Evolutionary conservation across 2,329 filamentous ascomycete species (phyloP).

Genomic region (Leptographium lundbergii): DNA sequence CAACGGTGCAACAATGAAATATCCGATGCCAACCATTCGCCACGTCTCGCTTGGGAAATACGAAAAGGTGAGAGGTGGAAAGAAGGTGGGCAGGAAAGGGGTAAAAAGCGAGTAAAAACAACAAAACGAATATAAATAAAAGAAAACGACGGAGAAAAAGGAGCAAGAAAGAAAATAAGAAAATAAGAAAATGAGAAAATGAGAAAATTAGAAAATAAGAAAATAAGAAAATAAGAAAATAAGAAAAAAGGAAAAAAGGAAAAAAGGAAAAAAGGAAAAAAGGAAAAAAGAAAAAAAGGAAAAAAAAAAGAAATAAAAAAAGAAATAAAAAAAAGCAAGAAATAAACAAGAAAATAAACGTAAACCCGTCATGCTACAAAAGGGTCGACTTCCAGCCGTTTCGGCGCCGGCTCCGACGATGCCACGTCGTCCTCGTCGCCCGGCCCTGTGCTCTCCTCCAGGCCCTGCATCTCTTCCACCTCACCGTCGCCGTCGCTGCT

Average conservation of each 20-base stretch:
- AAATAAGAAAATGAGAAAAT: no score
- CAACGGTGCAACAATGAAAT: no score
- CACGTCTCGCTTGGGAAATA: background rate
- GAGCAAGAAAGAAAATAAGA: no score
- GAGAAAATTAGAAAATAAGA: no score
- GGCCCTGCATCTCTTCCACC: background rate
- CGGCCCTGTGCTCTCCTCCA: background rate
- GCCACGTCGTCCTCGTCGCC: conserved; percentile 13
- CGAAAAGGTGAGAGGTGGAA: background rate
- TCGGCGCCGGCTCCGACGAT: conserved; percentile 31
- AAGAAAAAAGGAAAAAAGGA: background rate
- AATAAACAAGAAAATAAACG: conserved; percentile 7
- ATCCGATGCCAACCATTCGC: background rate
- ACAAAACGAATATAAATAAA: no score
- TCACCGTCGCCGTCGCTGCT: conserved; percentile 2
- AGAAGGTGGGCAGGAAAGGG: no score
- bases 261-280: background rate
- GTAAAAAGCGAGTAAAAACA: no score
- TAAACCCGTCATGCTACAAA: conserved; percentile 15
- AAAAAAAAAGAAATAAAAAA: background rate
- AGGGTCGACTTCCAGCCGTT: conserved; percentile 40
- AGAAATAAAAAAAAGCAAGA: background rate
- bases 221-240: background rate
- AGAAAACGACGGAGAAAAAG: no score
- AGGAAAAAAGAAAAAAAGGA: background rate